Conservation (phyloP, 345 rosid genomes). For the Dovyalis caffra region DNA sequence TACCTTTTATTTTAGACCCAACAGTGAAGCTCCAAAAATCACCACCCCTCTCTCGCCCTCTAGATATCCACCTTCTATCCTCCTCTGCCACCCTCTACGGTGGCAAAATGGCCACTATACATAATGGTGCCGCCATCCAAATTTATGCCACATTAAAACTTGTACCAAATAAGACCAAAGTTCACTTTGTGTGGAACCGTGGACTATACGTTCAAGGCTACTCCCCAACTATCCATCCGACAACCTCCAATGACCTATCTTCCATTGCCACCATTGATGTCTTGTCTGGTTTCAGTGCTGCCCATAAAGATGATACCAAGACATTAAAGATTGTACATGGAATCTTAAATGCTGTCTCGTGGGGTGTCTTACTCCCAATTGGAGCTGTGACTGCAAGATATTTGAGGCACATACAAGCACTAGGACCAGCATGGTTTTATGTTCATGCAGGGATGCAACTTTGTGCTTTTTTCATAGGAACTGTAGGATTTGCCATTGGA, state of each 20-base stretch:
- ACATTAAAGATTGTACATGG: conserved; percentile 60
- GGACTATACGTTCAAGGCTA: conserved; percentile 95
- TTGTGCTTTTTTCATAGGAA: conserved; percentile 54
- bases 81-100: conserved; percentile 85
- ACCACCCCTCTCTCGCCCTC: conserved; percentile 78
- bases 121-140: conserved; percentile 74
- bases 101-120: conserved; percentile 85
- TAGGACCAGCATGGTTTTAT: conserved; percentile 90
- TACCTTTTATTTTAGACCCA: conserved; percentile 78
- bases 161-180: conserved; percentile 52
- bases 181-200: conserved; percentile 94
- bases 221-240: conserved; percentile 96
- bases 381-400: conserved; percentile 78
- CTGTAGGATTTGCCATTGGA: conserved; percentile 72
- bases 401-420: conserved; percentile 58
- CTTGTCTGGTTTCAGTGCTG: conserved; percentile 53
- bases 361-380: conserved; percentile 74
- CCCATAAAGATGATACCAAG: conserved; percentile 17
- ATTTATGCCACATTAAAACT: conserved; percentile 70
- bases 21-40: conserved; percentile 78
- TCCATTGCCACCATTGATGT: conserved; percentile 72
- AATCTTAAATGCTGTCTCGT: conserved; percentile 57
- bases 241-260: conserved; percentile 75
- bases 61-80: conserved; percentile 65
- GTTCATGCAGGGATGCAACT: conserved; percentile 72